phyloP scores from a whole-genome alignment of 2,329 filamentous ascomycete genomes.

The Paecilomyces niveus region DNA sequence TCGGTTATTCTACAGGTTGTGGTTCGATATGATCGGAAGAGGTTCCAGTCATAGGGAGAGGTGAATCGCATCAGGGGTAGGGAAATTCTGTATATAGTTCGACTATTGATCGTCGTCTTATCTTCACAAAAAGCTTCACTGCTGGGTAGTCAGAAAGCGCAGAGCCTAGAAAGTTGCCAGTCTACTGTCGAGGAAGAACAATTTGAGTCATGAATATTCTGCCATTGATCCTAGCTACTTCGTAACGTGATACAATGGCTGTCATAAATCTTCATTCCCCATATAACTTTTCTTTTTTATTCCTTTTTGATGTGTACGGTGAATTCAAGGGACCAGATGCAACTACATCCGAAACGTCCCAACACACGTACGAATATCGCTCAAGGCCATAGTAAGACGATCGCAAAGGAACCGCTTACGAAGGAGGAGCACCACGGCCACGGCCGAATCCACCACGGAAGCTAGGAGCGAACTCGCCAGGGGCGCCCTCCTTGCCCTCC shows the following conservation, averaged over 20 bases:
- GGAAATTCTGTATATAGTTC: neutral
- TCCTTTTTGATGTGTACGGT: conserved; percentile 16
- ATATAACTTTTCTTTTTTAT: conserved; percentile 12
- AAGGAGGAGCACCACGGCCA: conserved; percentile 71
- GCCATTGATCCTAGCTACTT: conserved; percentile 26
- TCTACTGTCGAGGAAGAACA: neutral
- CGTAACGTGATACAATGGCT: conserved; percentile 16
- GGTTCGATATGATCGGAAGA: conserved; percentile 14
- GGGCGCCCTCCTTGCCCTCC: conserved; percentile 84
- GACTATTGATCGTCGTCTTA: neutral
- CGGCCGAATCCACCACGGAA: conserved; percentile 90
- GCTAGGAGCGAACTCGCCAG: conserved; percentile 83
- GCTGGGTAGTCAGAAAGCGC: neutral
- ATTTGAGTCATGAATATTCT: conserved; percentile 20
- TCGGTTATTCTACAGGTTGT: conserved; percentile 12
- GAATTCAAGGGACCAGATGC: neutral
- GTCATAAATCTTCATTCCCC: conserved; percentile 16
- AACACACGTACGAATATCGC: conserved; percentile 15
- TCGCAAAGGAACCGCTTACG: conserved; percentile 25
- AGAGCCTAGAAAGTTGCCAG: neutral
- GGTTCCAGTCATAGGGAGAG: conserved; percentile 1
- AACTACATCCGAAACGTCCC: conserved; percentile 14
- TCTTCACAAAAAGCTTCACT: neutral
- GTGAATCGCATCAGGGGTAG: neutral
- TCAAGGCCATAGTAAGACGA: conserved; percentile 24